Evolutionary conservation across 768 basidiomycete species (phyloP).

Genomic region (Coprinopsis cinerea): DNA sequence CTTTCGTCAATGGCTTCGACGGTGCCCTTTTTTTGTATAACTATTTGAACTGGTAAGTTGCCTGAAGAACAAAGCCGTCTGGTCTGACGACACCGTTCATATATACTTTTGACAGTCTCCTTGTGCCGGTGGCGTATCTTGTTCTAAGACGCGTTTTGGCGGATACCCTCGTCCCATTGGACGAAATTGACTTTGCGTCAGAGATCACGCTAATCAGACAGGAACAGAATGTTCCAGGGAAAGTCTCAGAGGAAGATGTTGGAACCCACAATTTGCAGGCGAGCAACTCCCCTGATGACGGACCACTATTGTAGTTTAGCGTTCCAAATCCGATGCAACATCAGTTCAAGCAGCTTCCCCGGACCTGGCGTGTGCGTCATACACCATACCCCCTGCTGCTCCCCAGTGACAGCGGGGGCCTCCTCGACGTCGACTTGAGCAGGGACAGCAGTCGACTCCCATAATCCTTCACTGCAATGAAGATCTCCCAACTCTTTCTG

Average conservation of each 20-base stretch:
- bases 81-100: neutral
- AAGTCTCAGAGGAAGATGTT: neutral
- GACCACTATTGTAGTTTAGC: neutral
- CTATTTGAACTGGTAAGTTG: conserved; percentile 25
- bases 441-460: conserved; percentile 50
- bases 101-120: conserved; percentile 15
- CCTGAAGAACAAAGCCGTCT: neutral
- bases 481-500: conserved; percentile 46
- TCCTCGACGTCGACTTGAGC: conserved; percentile 50
- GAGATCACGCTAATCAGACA: conserved; percentile 18
- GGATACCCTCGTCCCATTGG: conserved; percentile 18
- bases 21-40: conserved; percentile 21
- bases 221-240: conserved; percentile 6
- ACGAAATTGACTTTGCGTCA: conserved; percentile 19
- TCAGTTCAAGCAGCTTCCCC: conserved; percentile 26
- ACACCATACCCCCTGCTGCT: conserved; percentile 34
- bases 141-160: conserved; percentile 20
- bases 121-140: conserved; percentile 22
- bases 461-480: conserved; percentile 24
- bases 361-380: conserved; percentile 64
- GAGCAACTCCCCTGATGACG: neutral
- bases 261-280: neutral
- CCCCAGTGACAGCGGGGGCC: conserved; percentile 12
- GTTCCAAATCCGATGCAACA: conserved; percentile 13
- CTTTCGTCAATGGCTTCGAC: conserved; percentile 22